Evolutionary conservation across 2,329 filamentous ascomycete genomes (phyloP), one percentile per base, ranked within the genome.

Genomic region (Pseudogymnoascus sp.): DNA sequence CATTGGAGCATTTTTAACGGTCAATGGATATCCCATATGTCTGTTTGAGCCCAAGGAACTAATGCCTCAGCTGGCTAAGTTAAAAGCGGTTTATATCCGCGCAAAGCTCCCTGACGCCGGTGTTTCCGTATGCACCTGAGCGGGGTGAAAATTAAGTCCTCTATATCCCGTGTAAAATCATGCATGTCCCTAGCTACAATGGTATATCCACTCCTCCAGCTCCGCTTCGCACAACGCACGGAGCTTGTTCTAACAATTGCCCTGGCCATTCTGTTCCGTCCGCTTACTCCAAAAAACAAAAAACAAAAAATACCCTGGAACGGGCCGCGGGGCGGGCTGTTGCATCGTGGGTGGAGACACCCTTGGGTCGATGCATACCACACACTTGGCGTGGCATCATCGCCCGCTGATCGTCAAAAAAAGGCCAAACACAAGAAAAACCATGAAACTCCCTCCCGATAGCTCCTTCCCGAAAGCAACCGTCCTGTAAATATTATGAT

Each of bases 91-190:
- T 31, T 16, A 53, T 31, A 53, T 53, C 47, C 47, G 47, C 47
- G 29, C 16, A 56, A 47, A 56, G 29, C 50, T 33, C n/a, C 50
- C 50, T 33, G 29, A 19, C 26, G 50, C 50, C 50, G 26, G 26
- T 56, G 50, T n/a, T 56, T 56, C 50, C 50, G n/a, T 56, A 56
- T 56, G 50, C 50, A 56, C 50, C 50, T 33, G 50, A 56, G 50
- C 50, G 31, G 31, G 31, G 50, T 33, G 50, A 33, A 26, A 56
- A 56, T 13, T 21, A 56, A 33, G 29, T 26, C 50, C 50, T 56
- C 50, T 21, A 53, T 42, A 42, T 33, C 16, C 47, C 29, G 16
- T 56, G 26, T 33, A 56, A 56, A 33, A 56, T 33, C 19, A 21
- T 33, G 29, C n/a, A 56, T 56, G 50, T 33, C 50, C 29, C 50